Base-by-base conservation (phyloP, 768 basidiomycete genomes). In the Mycena floridula region DNA sequence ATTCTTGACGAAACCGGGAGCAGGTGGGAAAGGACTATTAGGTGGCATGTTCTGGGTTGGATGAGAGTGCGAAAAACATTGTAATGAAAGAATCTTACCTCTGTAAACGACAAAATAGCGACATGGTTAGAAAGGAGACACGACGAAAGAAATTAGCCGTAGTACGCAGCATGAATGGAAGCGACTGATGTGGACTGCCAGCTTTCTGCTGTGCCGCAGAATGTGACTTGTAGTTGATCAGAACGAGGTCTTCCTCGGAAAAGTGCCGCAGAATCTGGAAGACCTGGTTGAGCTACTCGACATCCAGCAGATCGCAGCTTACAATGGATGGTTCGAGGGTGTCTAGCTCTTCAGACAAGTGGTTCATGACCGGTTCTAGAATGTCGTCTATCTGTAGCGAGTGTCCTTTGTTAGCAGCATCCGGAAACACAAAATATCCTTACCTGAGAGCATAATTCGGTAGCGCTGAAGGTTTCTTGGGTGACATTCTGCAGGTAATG, bases 31-130 rank as follows among this genome's bases (percentile, higher is more conserved):
- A n/a, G 47, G 47, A 11, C 25, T 45, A 16, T 28, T 25, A 28
- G 43, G 43, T 39, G 47, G 47, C 8, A 49, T 37, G 25, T 49
- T 49, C 44, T 49, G n/a, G n/a, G n/a, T n/a, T n/a, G n/a, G n/a
- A n/a, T n/a, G n/a, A n/a, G n/a, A n/a, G n/a, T 9, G 4, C 25
- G 12, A 1, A 8, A 22, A 3, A 16, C 8, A 13, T 11, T 16
- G 27, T n/a, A 15, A 44, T 16, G 15, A 20, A 6, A 7, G 25
- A 15, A 11, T 15, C 40, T 25, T 35, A 47, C 40, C 39, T 47
- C 41, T 41, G 30, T 42, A 13, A 7, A 25, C n/a, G n/a, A n/a
- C n/a, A n/a, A n/a, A n/a, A n/a, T n/a, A n/a, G n/a, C n/a, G 21
- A 9, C 11, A 39, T 11, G 37, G 13, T 9, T 39, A 20, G 7